Evolutionary conservation across 352 stramenopile genomes (phyloP).

Genomic region (Halophytophthora polymorphica): DNA sequence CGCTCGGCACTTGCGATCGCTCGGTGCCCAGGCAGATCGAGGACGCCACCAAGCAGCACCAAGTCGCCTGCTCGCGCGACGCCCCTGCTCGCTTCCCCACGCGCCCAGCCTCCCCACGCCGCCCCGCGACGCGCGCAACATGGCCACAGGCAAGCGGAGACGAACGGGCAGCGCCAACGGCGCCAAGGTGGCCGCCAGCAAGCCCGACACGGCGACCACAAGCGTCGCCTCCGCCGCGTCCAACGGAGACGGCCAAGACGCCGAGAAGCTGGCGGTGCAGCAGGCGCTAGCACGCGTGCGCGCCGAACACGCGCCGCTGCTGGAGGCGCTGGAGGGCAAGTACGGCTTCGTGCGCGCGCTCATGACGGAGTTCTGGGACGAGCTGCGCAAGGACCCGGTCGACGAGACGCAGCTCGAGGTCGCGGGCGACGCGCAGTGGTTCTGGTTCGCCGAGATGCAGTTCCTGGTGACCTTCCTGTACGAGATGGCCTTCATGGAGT

Average conservation of each 20-base stretch:
- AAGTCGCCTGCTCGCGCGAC: no score
- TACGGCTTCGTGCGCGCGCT: conserved; percentile 65
- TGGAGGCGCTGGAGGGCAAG: conserved; percentile 28
- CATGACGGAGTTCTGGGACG: conserved; percentile 66
- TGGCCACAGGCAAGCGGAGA: conserved; percentile 41
- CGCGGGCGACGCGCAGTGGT: conserved; percentile 62
- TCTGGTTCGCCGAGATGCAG: conserved; percentile 82
- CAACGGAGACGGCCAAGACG: background rate
- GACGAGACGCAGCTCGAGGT: conserved; percentile 34
- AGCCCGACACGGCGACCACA: background rate
- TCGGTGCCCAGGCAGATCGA: no score
- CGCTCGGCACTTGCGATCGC: no score
- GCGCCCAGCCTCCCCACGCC: no score
- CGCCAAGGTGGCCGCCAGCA: conserved; percentile 14
- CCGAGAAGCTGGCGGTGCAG: background rate
- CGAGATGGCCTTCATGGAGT: conserved; percentile 86
- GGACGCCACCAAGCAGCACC: no score
- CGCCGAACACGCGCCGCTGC: conserved; percentile 24
- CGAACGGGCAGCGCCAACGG: conserved; percentile 15
- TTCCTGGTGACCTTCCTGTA: conserved; percentile 82
- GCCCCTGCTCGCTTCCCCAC: no score
- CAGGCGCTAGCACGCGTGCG: conserved; percentile 14
- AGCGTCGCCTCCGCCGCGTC: background rate
- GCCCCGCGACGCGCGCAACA: conserved; percentile 2
- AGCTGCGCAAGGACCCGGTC: conserved; percentile 48